Base-by-base conservation (phyloP, 2,329 filamentous ascomycete species). In the Cercospora nicotianae region DNA sequence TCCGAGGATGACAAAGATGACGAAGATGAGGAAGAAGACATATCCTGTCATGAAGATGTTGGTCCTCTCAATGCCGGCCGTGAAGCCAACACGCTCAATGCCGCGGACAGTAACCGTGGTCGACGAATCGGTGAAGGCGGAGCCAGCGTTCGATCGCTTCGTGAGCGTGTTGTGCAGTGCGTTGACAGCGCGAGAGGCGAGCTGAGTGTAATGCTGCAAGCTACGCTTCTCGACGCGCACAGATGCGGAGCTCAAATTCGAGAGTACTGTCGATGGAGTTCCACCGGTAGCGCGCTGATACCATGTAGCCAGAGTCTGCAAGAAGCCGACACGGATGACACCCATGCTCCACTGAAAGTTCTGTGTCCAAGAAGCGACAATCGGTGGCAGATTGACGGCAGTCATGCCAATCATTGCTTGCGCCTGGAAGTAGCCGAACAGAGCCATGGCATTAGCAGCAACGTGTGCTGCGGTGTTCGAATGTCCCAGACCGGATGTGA, bases 281-380 rank as follows among this genome's bases (percentile, higher is more conserved):
- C 94, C 94, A 63, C 94, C 94, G 2, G 94, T 98, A 3, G 94
- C 87, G 69, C 94, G 91, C 81, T 97, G 94, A 78, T 97, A 98
- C 94, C 94, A 98, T 39, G 93, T 96, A 69, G 92, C 92, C 76
- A 97, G 91, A 59, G 84, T 85, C 82, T 98, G 93, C 82, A 97
- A 87, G 79, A 96, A 97, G n/a, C 84, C 85, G 51, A 97, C 86
- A 62, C 87, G 87, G 75, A 98, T 96, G 75, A 98, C 93, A 74
- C 94, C 94, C 92, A 98, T 95, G 76, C 91, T 96, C 94, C 94
- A 98, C 78, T 96, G 91, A 82, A 98, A 97, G 81, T 97, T 94
- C 81, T 97, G 94, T 1, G 94, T 97, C 94, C 94, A 98, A 0
- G 94, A 87, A 75, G 91, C 87, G 64, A 96, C 94, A 69, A 97